Conservation (phyloP, 2,329 filamentous ascomycete genomes). For the Colletotrichum navitas region DNA sequence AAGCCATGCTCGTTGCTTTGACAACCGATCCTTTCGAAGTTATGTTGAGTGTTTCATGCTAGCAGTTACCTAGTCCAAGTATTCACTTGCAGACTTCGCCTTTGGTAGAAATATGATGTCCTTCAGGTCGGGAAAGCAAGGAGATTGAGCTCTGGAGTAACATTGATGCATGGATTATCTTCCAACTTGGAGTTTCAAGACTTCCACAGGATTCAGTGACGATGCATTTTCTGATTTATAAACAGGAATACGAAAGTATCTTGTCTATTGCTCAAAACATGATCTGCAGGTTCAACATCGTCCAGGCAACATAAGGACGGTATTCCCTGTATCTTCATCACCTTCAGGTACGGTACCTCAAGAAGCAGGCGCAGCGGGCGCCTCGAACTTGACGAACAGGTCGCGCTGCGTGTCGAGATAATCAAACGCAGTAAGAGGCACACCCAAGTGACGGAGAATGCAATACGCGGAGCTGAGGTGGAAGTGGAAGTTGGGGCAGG, state of each 20-base stretch:
- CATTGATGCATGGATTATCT: not conserved
- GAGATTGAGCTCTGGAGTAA: not conserved
- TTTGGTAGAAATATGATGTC: not conserved
- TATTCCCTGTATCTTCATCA: not conserved
- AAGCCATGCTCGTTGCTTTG: not conserved
- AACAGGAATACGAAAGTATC: not conserved
- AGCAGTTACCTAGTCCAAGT: not conserved
- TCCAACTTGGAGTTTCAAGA: not conserved
- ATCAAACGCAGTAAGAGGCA: conserved; percentile 69
- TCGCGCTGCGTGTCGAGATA: conserved; percentile 53
- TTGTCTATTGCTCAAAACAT: not conserved
- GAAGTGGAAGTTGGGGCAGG: conserved; percentile 71
- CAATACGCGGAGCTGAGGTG: conserved; percentile 68
- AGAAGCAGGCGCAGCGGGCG: not conserved
- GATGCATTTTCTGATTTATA: not conserved
- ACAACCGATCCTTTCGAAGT: not conserved
- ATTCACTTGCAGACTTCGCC: not conserved
- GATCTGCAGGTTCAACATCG: not conserved
- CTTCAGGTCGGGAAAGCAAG: not conserved
- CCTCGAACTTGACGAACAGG: conserved; percentile 27
- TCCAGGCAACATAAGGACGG: not conserved
- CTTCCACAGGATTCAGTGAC: not conserved
- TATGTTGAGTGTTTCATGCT: not conserved
- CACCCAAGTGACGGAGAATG: conserved; percentile 68
- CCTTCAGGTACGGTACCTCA: not conserved